phyloP scores from a whole-genome alignment of 1,284 basidiomycete genomes.

The Microbotryomycetes sp. region DNA sequence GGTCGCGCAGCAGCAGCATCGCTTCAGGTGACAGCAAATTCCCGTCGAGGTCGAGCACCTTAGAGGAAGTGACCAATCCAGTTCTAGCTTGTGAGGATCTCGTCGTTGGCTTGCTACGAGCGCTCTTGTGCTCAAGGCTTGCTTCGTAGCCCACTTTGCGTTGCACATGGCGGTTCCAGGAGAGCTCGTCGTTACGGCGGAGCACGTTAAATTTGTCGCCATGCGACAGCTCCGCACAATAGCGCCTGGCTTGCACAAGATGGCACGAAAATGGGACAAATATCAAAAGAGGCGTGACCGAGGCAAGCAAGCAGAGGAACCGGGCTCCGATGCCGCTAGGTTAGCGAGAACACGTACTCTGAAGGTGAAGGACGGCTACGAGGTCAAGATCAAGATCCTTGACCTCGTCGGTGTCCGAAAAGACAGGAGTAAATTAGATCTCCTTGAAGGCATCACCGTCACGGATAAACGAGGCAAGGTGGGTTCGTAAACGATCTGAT shows the following conservation, averaged over 20 bases:
- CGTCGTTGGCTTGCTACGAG: neutral
- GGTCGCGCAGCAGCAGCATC: neutral
- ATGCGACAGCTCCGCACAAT: conserved; percentile 7
- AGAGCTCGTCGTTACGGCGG: conserved; percentile 9
- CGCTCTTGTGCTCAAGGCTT: neutral
- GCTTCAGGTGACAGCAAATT: neutral
- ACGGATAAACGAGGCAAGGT: conserved; percentile 9
- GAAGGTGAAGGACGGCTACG: neutral
- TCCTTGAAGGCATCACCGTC: conserved; percentile 10
- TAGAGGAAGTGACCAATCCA: neutral
- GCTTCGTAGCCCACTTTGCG: conserved; percentile 19
- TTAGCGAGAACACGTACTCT: neutral
- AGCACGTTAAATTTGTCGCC: conserved; percentile 8
- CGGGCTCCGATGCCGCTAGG: no score
- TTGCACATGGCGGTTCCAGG: conserved; percentile 19
- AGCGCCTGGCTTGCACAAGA: conserved; percentile 1
- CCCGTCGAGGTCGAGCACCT: neutral
- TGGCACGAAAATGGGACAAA: neutral
- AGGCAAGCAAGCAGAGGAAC: no score
- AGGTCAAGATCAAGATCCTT: conserved; percentile 4
- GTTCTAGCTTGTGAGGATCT: neutral
- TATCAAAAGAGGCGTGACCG: neutral
- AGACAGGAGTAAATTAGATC: conserved; percentile 1
- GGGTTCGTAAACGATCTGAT: neutral
- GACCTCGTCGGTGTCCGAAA: conserved; percentile 14